Conservation (phyloP, 2,329 filamentous ascomycete species). For the Fusarium sp. region DNA sequence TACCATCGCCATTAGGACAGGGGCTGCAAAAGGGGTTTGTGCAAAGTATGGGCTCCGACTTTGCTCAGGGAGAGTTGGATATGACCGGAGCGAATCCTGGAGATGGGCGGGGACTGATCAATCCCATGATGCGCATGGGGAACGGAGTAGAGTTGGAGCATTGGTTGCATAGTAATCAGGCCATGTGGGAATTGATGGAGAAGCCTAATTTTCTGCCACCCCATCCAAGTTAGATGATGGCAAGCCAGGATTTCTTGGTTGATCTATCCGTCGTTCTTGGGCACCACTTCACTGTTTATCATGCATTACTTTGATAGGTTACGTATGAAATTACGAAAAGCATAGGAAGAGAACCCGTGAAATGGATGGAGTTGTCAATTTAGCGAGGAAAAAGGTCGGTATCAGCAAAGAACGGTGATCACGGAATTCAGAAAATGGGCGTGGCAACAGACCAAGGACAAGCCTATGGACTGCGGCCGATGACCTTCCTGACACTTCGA, state of each 20-base stretch:
- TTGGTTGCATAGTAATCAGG: not conserved
- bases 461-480: no score
- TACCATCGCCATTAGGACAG: not conserved
- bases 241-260: not conserved
- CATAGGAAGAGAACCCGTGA: no score
- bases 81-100: not conserved
- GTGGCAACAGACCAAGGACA: no score
- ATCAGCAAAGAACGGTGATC: not conserved
- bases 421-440: not conserved
- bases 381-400: not conserved
- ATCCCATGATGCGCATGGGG: not conserved
- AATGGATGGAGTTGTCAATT: not conserved
- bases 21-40: not conserved
- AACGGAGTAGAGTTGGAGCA: not conserved
- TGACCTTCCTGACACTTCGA: no score
- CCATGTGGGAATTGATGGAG: not conserved
- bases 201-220: not conserved
- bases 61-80: not conserved
- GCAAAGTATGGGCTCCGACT: not conserved
- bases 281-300: rapidly evolving
- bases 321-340: no score
- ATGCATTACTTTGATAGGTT: not conserved
- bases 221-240: not conserved
- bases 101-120: not conserved
- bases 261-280: not conserved